Evolutionary conservation across 495 filamentous ascomycete species (phyloP).

Genomic region (Penicillium taxi): DNA sequence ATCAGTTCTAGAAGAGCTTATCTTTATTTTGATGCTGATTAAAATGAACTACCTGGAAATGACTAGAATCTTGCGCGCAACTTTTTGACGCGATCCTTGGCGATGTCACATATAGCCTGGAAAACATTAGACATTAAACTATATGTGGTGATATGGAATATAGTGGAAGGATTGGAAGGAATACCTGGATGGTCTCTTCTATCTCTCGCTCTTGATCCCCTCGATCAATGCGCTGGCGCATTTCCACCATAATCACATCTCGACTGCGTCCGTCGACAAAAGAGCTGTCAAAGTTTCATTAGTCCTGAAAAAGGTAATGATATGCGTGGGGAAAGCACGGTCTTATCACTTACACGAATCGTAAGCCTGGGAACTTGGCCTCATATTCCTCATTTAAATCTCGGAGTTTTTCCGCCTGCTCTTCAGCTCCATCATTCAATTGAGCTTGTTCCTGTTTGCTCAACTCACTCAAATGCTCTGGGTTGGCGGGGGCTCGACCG

Average conservation of each 20-base stretch:
- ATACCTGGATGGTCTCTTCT: conserved; percentile 71
- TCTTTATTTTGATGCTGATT: neutral
- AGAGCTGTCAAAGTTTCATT: conserved; percentile 41
- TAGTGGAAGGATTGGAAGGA: no score
- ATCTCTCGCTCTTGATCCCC: conserved; percentile 61
- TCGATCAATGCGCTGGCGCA: conserved; percentile 65
- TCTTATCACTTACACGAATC: conserved; percentile 61
- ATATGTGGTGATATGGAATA: no score
- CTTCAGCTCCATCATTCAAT: conserved; percentile 48
- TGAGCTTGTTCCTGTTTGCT: conserved; percentile 74
- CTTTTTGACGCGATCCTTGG: conserved; percentile 51
- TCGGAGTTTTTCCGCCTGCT: conserved; percentile 40
- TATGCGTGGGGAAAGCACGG: neutral
- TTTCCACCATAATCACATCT: conserved; percentile 73
- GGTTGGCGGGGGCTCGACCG: conserved; percentile 55
- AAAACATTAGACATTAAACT: neutral
- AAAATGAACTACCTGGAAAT: neutral
- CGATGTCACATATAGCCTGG: conserved; percentile 69
- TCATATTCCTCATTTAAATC: conserved; percentile 78
- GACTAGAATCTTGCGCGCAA: conserved; percentile 19
- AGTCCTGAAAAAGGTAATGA: conserved; percentile 4
- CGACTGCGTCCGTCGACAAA: conserved; percentile 83
- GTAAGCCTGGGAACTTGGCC: conserved; percentile 67
- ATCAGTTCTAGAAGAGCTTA: conserved; percentile 1
- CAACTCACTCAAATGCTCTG: conserved; percentile 58